Percentiles rank a stretch among this genome's conserved stretches.
phyloP scores from a whole-genome alignment of 495 filamentous ascomycete genomes.

The Trichoderma erinaceum region DNA sequence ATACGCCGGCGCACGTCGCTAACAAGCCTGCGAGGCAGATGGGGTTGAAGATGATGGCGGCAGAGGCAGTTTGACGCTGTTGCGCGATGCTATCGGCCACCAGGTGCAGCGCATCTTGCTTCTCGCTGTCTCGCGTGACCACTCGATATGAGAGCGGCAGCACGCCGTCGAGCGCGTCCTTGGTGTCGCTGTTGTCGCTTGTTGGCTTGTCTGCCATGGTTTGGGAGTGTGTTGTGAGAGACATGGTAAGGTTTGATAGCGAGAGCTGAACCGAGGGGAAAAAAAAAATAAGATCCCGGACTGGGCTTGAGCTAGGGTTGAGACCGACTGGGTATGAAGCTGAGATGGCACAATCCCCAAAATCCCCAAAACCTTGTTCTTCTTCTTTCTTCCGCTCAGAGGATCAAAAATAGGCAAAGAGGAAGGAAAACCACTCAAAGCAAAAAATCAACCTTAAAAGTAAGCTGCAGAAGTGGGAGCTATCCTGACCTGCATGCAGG shows the following conservation, averaged over 20 bases:
- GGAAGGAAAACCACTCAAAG: background rate
- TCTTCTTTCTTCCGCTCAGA: background rate
- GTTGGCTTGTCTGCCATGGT: slow-evolving; percentile 1
- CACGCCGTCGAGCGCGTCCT: slow-evolving; percentile 26
- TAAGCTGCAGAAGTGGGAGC: slow-evolving; percentile 6
- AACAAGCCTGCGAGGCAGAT: slow-evolving; percentile 29
- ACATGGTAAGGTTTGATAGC: background rate
- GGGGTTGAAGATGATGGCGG: slow-evolving; percentile 36
- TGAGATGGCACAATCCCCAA: background rate
- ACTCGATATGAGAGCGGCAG: slow-evolving; percentile 35
- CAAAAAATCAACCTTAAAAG: slow-evolving; percentile 12
- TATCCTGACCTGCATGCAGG: too few species aligned
- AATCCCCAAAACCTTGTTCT: background rate
- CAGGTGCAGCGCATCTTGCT: slow-evolving; percentile 36
- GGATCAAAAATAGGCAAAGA: background rate
- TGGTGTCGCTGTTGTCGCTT: background rate
- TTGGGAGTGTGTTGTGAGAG: slow-evolving; percentile 3
- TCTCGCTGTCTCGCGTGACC: slow-evolving; percentile 31
- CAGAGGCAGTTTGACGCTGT: slow-evolving; percentile 38
- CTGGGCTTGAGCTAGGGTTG: background rate
- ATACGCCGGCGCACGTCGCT: slow-evolving; percentile 26
- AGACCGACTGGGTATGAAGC: background rate
- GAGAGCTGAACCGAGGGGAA: background rate
- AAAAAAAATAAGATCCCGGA: background rate
- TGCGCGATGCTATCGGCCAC: slow-evolving; percentile 43